Percentiles rank a stretch among this genome's conserved stretches.
phyloP scores from a whole-genome alignment of 306 rosid genomes.

The Geum urbanum region DNA sequence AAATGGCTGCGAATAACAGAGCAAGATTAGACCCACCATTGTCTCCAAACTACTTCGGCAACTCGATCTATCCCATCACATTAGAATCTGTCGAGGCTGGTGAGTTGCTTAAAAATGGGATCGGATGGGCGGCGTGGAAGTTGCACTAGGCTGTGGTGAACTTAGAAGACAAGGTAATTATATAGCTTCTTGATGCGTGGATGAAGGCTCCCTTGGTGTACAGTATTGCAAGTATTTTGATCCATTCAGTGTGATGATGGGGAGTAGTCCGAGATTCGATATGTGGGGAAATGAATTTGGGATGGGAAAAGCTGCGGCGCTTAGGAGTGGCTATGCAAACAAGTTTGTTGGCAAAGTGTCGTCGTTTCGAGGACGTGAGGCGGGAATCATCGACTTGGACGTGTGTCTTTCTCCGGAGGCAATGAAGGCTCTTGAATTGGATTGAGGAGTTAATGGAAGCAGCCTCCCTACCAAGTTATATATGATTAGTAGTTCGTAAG shows the following conservation, averaged over 20 bases:
- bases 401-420: slow-evolving; percentile 29
- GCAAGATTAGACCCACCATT: slow-evolving; percentile 46
- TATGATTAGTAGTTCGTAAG: neutral
- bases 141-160: slow-evolving; percentile 37
- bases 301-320: slow-evolving; percentile 60
- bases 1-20: slow-evolving; percentile 35
- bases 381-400: slow-evolving; percentile 66
- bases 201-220: slow-evolving; percentile 18
- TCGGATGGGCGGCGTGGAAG: slow-evolving; percentile 66
- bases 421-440: slow-evolving; percentile 49
- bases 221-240: neutral
- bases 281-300: slow-evolving; percentile 65
- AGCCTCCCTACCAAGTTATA: slow-evolving; percentile 13
- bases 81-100: slow-evolving; percentile 18
- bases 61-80: neutral
- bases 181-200: slow-evolving; percentile 17
- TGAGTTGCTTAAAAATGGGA: slow-evolving; percentile 32
- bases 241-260: slow-evolving; percentile 31
- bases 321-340: slow-evolving; percentile 47
- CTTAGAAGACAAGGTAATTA: slow-evolving; percentile 15
- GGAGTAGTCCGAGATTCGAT: slow-evolving; percentile 56
- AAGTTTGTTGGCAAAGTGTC: slow-evolving; percentile 47
- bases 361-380: slow-evolving; percentile 39
- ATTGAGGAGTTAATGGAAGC: slow-evolving; percentile 40
- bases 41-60: slow-evolving; percentile 49